Percentiles rank a stretch among this genome's conserved stretches.
These are phyloP conservation scores for Hanseniaspora jakobsenii DNA, from an alignment of 805 yeast genomes.

Conservation along the genomic window DNA sequence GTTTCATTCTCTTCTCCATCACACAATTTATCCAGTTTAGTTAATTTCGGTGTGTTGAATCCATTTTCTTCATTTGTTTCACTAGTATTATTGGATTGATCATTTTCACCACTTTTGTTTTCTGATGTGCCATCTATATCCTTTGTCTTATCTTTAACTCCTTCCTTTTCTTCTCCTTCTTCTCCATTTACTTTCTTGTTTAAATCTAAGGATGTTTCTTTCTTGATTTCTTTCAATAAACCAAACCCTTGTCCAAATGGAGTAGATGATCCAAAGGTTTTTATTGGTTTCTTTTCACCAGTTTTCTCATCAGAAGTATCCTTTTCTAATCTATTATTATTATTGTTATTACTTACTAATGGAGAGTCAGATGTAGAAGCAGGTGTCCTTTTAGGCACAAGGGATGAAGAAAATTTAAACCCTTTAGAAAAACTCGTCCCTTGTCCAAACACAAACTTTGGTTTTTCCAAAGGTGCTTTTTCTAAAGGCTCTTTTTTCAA, in stretches of 20 bases:
- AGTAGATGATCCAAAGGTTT: constrained; percentile 34
- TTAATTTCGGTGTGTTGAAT: constrained; percentile 19
- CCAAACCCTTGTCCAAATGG: constrained; percentile 28
- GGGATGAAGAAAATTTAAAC: constrained; percentile 21
- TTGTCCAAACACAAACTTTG: constrained; percentile 47
- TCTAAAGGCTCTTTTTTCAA: constrained; percentile 7
- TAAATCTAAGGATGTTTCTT: constrained; percentile 11
- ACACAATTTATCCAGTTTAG: constrained; percentile 34
- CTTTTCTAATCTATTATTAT: neutral
- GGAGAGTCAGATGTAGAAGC: neutral
- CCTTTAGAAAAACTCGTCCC: constrained; percentile 38
- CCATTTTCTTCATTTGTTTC: constrained; percentile 17
- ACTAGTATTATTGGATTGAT: constrained; percentile 11
- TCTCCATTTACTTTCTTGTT: constrained; percentile 15
- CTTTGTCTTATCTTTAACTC: constrained; percentile 17
- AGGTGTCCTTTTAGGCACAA: neutral
- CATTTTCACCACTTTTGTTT: neutral
- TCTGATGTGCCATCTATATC: neutral
- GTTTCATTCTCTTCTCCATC: constrained; percentile 89
- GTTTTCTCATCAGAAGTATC: neutral
- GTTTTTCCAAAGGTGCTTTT: constrained; percentile 20
- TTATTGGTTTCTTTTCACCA: constrained; percentile 5
- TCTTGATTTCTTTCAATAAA: constrained; percentile 17
- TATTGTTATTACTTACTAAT: neutral
- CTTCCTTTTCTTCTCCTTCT: constrained; percentile 1